Conservation (phyloP, 805 yeast species). For the Saccharomycopsis babjevae region DNA sequence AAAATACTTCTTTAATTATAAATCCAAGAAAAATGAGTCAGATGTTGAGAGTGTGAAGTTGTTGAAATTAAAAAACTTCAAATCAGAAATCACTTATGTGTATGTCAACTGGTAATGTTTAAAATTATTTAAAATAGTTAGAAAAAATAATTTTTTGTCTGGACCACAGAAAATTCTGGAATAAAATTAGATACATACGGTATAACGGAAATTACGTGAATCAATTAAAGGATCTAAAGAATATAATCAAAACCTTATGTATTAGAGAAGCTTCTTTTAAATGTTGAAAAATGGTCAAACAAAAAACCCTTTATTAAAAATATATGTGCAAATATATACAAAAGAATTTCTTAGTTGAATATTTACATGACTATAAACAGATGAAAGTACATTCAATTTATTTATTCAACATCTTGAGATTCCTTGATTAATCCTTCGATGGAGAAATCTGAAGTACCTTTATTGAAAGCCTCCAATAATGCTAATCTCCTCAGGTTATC, state of each 20-base stretch:
- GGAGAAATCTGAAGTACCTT: constrained; percentile 55
- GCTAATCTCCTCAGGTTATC: constrained; percentile 35
- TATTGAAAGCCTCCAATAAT: constrained; percentile 57
- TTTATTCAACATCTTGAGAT: constrained; percentile 34
- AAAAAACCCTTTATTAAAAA: neutral
- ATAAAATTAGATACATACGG: neutral
- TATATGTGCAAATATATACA: neutral
- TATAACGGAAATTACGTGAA: neutral
- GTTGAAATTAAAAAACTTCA: no score
- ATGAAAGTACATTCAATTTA: no score
- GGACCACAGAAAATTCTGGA: neutral
- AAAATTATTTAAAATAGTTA: no score
- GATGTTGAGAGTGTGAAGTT: no score
- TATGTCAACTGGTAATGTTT: no score
- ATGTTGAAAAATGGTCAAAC: no score
- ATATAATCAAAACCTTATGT: no score
- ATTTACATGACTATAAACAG: no score
- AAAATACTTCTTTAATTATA: neutral
- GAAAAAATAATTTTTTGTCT: neutral
- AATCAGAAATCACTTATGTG: no score
- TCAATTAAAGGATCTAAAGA: neutral
- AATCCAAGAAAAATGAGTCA: neutral
- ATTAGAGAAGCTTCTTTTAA: no score
- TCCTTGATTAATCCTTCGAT: constrained; percentile 61
- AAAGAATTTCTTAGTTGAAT: no score